phyloP scores from a whole-genome alignment of 129 eudicot genomes.

The Chrysanthemum lavandulifolium region DNA sequence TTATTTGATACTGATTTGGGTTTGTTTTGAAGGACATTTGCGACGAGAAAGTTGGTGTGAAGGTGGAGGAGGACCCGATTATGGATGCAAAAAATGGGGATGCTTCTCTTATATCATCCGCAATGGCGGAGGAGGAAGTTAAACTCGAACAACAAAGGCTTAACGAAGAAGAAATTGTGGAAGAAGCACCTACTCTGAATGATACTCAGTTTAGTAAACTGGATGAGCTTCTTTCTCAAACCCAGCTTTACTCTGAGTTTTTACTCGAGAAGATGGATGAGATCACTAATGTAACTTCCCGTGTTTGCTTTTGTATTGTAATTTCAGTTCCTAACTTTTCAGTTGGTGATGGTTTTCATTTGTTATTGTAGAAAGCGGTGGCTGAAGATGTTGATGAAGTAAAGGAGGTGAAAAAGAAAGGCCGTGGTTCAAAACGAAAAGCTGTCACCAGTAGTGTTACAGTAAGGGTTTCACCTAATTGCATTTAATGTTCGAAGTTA shows the following conservation, averaged over 20 bases:
- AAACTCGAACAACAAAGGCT: slow-evolving; percentile 56
- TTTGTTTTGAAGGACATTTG: slow-evolving; percentile 41
- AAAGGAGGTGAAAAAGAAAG: slow-evolving; percentile 58
- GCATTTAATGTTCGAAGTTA: neutral
- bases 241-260: slow-evolving; percentile 91
- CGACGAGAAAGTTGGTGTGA: slow-evolving; percentile 43
- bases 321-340: neutral
- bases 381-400: slow-evolving; percentile 47
- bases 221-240: slow-evolving; percentile 91
- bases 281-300: slow-evolving; percentile 52
- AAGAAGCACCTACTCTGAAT: slow-evolving; percentile 55
- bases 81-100: slow-evolving; percentile 65
- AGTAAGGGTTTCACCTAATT: slow-evolving; percentile 34
- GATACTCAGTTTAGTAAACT: slow-evolving; percentile 79
- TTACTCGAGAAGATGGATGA: slow-evolving; percentile 94
- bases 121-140: slow-evolving; percentile 67
- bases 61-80: slow-evolving; percentile 48
- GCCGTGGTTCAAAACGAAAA: slow-evolving; percentile 78
- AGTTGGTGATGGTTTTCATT: slow-evolving; percentile 17
- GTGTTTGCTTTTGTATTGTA: neutral
- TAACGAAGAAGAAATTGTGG: slow-evolving; percentile 47
- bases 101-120: slow-evolving; percentile 42
- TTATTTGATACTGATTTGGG: neutral
- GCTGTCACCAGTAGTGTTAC: slow-evolving; percentile 52
- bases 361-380: slow-evolving; percentile 50